Percentiles rank a stretch among this genome's conserved stretches.
Evolutionary conservation across 306 rosid species (phyloP).

Genomic region (Pyrus pyrifolia): DNA sequence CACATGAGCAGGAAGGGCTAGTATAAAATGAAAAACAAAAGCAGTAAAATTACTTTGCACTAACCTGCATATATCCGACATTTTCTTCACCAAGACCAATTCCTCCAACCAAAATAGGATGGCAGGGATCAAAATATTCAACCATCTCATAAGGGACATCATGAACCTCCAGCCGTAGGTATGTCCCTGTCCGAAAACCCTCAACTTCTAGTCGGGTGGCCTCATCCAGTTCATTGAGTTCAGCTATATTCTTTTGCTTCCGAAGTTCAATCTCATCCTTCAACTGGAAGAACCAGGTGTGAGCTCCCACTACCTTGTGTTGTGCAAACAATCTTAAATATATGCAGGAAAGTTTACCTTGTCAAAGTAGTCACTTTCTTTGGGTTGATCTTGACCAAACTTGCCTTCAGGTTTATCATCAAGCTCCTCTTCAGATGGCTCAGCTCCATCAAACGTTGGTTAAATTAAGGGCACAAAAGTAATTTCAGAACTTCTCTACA

Average conservation of each 20-base stretch:
- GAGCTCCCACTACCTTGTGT: slow-evolving; percentile 7
- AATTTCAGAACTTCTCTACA: slow-evolving; percentile 5
- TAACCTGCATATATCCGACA: slow-evolving; percentile 95
- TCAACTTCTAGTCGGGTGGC: slow-evolving; percentile 67
- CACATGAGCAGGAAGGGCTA: background rate
- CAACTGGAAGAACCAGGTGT: slow-evolving; percentile 43
- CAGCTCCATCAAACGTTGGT: slow-evolving; percentile 49
- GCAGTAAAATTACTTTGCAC: background rate
- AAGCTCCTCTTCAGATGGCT: slow-evolving; percentile 51
- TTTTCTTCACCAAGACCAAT: slow-evolving; percentile 82
- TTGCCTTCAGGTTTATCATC: slow-evolving; percentile 32
- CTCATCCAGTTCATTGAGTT: slow-evolving; percentile 83
- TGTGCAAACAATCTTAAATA: background rate
- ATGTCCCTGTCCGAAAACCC: slow-evolving; percentile 82
- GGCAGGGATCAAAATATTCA: slow-evolving; percentile 75
- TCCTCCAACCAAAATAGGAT: slow-evolving; percentile 90
- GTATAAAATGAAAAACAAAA: background rate
- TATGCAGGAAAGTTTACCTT: slow-evolving; percentile 46
- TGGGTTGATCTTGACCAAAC: slow-evolving; percentile 34
- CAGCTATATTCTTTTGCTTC: slow-evolving; percentile 81
- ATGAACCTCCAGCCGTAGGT: slow-evolving; percentile 83
- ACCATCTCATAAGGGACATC: slow-evolving; percentile 84
- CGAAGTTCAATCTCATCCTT: slow-evolving; percentile 75
- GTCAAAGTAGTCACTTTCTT: slow-evolving; percentile 65
- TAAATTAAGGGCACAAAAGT: slow-evolving; percentile 54